Conservation (phyloP, 164 flowering plant species). For the Dillenia suffruticosa region DNA sequence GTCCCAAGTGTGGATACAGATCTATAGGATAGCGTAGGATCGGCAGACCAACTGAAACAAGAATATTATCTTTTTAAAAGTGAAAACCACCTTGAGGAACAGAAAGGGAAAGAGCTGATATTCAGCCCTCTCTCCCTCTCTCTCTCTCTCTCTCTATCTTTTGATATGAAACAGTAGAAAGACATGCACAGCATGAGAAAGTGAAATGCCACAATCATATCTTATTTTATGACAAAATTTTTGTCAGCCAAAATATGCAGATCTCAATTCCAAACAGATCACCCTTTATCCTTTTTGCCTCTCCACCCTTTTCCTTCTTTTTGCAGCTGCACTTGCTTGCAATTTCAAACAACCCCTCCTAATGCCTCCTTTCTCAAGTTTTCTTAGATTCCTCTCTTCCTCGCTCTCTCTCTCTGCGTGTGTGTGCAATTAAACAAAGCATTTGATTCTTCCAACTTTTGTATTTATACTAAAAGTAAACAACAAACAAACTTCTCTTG, state of each 20-base stretch:
- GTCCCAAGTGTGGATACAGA: no score
- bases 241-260: conserved; percentile 15
- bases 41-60: no score
- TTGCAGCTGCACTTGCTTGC: conserved; percentile 59
- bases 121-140: no score
- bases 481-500: conserved; percentile 24
- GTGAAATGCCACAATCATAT: conserved; percentile 12
- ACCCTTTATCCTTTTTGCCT: conserved; percentile 22
- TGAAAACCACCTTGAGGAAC: no score
- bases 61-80: no score
- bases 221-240: conserved; percentile 8
- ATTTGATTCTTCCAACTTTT: conserved; percentile 33
- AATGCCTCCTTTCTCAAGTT: conserved; percentile 46
- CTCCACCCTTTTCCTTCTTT: conserved; percentile 27
- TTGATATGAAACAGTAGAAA: conserved; percentile 41
- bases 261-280: conserved; percentile 37
- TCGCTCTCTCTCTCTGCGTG: conserved; percentile 9
- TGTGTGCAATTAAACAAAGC: conserved; percentile 43
- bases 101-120: no score
- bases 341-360: conserved; percentile 27
- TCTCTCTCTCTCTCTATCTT: conserved; percentile 2
- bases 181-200: conserved; percentile 16
- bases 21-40: no score
- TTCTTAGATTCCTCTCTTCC: conserved; percentile 26
- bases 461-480: conserved; percentile 21